phyloP scores from a whole-genome alignment of 176 grass and related monocot genomes.

The Puya raimondii region DNA sequence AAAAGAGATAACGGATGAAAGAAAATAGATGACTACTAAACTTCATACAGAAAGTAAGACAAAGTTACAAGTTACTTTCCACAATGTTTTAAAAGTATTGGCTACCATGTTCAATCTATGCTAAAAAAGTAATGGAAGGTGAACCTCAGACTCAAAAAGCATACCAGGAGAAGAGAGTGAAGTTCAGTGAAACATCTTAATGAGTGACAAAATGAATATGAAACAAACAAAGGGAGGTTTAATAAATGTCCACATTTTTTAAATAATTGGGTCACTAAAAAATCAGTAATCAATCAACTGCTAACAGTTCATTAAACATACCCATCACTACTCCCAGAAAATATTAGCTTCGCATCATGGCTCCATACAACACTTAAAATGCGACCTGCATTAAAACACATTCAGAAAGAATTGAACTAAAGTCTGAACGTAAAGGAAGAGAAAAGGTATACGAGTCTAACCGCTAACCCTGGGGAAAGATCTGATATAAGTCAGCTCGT shows the following conservation, averaged over 20 bases:
- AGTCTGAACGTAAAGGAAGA: constrained; percentile 10
- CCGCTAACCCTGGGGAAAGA: constrained; percentile 81
- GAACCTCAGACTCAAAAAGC: too few relatives aligned
- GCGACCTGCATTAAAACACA: constrained; percentile 36
- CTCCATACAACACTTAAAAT: constrained; percentile 91
- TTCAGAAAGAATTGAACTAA: constrained; percentile 12
- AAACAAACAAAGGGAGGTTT: too few relatives aligned
- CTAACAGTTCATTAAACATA: constrained; percentile 31
- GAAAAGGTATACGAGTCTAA: constrained; percentile 31
- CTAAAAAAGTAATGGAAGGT: too few relatives aligned
- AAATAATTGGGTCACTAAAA: too few relatives aligned
- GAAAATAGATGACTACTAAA: background rate
- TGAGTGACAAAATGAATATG: too few relatives aligned
- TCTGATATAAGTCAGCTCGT: constrained; percentile 63
- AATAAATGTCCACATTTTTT: too few relatives aligned
- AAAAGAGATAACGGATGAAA: background rate
- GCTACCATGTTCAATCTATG: too few relatives aligned
- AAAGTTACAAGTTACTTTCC: too few relatives aligned
- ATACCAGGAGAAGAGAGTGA: too few relatives aligned
- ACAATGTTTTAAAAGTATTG: too few relatives aligned
- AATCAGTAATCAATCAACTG: background rate
- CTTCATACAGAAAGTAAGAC: too few relatives aligned
- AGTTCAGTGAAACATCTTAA: too few relatives aligned
- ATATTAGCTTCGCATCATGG: constrained; percentile 58
- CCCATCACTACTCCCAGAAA: constrained; percentile 90